Evolutionary conservation across 1,139 yeast species (phyloP).

Genomic region (Lodderomyces parapsilosis): DNA sequence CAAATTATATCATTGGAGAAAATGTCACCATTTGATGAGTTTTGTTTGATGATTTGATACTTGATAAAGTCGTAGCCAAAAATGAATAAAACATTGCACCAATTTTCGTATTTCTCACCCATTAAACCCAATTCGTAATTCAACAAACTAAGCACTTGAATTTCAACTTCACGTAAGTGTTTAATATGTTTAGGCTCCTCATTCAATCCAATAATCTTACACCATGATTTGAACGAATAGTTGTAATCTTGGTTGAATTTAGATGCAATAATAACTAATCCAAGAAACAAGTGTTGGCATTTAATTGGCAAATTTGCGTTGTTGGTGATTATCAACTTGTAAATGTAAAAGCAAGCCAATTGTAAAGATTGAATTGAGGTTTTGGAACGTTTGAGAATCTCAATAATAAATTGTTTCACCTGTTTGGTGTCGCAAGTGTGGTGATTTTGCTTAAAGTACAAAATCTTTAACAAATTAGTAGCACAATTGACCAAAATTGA

Average conservation of each 20-base stretch:
- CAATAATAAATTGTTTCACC: slow-evolving; percentile 49
- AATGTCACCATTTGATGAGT: slow-evolving; percentile 12
- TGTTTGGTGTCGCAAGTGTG: slow-evolving; percentile 10
- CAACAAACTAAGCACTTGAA: slow-evolving; percentile 50
- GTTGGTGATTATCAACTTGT: slow-evolving; percentile 36
- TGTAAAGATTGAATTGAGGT: slow-evolving; percentile 66
- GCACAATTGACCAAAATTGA: slow-evolving; percentile 39
- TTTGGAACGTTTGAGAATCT: slow-evolving; percentile 66
- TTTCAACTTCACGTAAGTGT: slow-evolving; percentile 54
- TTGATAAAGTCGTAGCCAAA: slow-evolving; percentile 47
- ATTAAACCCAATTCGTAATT: slow-evolving; percentile 58
- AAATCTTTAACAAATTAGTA: slow-evolving; percentile 35
- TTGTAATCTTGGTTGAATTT: slow-evolving; percentile 75
- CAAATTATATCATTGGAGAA: slow-evolving; percentile 21
- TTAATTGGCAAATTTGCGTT: slow-evolving; percentile 18
- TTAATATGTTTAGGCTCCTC: slow-evolving; percentile 24
- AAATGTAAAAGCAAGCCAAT: slow-evolving; percentile 62
- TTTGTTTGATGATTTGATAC: slow-evolving; percentile 20
- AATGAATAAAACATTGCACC: slow-evolving; percentile 49
- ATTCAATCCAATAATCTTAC: slow-evolving; percentile 64
- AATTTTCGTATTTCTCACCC: slow-evolving; percentile 49
- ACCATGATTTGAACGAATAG: slow-evolving; percentile 72
- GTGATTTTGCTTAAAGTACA: slow-evolving; percentile 22
- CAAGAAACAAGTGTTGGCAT: slow-evolving; percentile 66
- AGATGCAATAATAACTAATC: slow-evolving; percentile 65